Evolutionary conservation across 2,329 filamentous ascomycete genomes (phyloP).

Genomic region (Alternaria sp.): DNA sequence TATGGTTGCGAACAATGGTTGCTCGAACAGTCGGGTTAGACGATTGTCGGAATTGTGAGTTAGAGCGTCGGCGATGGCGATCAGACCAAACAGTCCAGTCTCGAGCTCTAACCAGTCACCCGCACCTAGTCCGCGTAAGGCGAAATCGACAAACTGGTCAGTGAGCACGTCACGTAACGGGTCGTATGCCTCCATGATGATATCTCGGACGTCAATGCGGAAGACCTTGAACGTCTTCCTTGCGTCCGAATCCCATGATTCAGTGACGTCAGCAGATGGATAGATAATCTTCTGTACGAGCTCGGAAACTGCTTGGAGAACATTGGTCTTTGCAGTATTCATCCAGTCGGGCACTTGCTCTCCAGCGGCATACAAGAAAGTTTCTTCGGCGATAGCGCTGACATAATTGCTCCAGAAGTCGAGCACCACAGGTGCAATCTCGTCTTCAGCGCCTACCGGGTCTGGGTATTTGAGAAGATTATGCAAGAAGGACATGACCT

Average conservation of each 20-base stretch:
- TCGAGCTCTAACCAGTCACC: constrained; percentile 59
- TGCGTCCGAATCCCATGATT: constrained; percentile 73
- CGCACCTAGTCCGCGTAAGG: constrained; percentile 48
- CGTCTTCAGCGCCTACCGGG: constrained; percentile 73
- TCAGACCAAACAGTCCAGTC: constrained; percentile 66
- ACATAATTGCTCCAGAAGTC: constrained; percentile 84
- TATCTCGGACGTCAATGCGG: constrained; percentile 78
- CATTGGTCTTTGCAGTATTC: constrained; percentile 61
- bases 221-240: constrained; percentile 73
- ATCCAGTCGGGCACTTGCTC: constrained; percentile 61
- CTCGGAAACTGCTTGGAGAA: constrained; percentile 69
- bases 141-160: constrained; percentile 54
- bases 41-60: constrained; percentile 65
- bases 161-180: constrained; percentile 55
- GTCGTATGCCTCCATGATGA: constrained; percentile 74
- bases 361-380: constrained; percentile 39
- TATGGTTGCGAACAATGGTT: constrained; percentile 61
- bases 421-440: constrained; percentile 73
- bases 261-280: constrained; percentile 63
- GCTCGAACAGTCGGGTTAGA: constrained; percentile 68
- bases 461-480: constrained; percentile 71
- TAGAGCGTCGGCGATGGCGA: constrained; percentile 70
- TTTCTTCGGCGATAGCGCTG: constrained; percentile 68
- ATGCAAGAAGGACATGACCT: constrained; percentile 59
- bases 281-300: constrained; percentile 74